Evolutionary conservation across 768 basidiomycete genomes (phyloP).

Genomic region (Kondoa malvinella): DNA sequence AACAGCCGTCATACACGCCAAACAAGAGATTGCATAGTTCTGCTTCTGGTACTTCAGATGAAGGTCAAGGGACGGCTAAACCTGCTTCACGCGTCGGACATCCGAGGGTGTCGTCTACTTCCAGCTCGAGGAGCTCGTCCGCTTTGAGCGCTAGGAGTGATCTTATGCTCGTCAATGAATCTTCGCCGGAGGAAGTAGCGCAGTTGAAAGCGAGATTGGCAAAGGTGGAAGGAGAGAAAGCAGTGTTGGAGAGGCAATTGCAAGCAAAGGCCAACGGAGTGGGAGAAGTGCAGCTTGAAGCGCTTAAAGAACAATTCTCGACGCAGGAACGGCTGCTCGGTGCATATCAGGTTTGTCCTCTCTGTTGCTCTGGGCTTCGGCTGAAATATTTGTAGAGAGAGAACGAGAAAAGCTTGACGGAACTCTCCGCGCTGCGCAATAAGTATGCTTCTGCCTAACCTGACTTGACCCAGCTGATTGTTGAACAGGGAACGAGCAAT

Average conservation of each 20-base stretch:
- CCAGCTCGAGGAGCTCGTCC: not conserved
- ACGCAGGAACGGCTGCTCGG: not conserved
- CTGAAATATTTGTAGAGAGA: too few relatives aligned
- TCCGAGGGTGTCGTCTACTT: not conserved
- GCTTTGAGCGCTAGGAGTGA: not conserved
- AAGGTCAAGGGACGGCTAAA: not conserved
- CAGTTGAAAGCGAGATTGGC: not conserved
- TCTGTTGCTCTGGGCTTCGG: too few relatives aligned
- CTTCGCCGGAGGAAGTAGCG: not conserved
- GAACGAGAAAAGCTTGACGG: not conserved
- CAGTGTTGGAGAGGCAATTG: not conserved
- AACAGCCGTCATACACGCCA: not conserved
- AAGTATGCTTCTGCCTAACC: not conserved
- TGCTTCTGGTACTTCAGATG: not conserved
- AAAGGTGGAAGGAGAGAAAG: not conserved
- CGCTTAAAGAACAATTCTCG: not conserved
- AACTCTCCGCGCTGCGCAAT: not conserved
- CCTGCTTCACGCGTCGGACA: not conserved
- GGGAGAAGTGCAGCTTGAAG: not conserved
- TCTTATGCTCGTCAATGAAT: not conserved
- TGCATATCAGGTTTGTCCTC: too few relatives aligned
- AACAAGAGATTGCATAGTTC: not conserved
- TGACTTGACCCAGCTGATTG: not conserved
- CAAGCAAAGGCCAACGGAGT: not conserved
- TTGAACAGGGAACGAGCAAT: not conserved